phyloP scores from a whole-genome alignment of 768 basidiomycete genomes.

The Mycena chlorophos region DNA sequence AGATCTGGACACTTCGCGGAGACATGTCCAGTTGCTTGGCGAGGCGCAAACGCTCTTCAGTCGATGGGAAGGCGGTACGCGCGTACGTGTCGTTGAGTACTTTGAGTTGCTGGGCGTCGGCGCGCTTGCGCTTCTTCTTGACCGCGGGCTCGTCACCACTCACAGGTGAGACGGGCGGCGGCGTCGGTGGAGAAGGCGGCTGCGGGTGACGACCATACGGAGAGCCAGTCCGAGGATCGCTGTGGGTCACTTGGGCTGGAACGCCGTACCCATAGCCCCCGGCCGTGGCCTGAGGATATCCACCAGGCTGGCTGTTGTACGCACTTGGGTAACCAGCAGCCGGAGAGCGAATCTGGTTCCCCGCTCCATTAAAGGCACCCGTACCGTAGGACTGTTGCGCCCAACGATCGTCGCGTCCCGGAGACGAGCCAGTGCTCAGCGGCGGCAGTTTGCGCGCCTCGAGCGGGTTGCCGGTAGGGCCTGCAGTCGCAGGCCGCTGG shows the following conservation, averaged over 20 bases:
- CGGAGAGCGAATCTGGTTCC: slow-evolving; percentile 59
- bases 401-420: slow-evolving; percentile 50
- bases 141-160: slow-evolving; percentile 65
- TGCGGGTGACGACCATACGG: slow-evolving; percentile 43
- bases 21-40: slow-evolving; percentile 82
- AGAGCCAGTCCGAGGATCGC: slow-evolving; percentile 44
- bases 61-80: slow-evolving; percentile 85
- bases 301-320: slow-evolving; percentile 43
- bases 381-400: slow-evolving; percentile 38
- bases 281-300: slow-evolving; percentile 43
- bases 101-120: slow-evolving; percentile 76
- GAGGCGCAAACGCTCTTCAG: slow-evolving; percentile 77
- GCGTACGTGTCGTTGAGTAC: slow-evolving; percentile 78
- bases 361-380: slow-evolving; percentile 36
- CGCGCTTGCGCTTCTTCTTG: slow-evolving; percentile 88
- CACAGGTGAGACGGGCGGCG: slow-evolving; percentile 48
- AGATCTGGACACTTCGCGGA: slow-evolving; percentile 83
- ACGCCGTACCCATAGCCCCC: slow-evolving; percentile 40
- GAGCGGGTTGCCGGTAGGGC: slow-evolving; percentile 46
- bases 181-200: slow-evolving; percentile 48
- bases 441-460: slow-evolving; percentile 64
- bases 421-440: slow-evolving; percentile 43
- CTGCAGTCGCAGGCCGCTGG: slow-evolving; percentile 48
- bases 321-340: slow-evolving; percentile 60
- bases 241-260: slow-evolving; percentile 16